These are phyloP conservation scores for Fereydounia khargensis DNA, from an alignment of 1,284 basidiomycete species.

Conservation along the genomic window DNA sequence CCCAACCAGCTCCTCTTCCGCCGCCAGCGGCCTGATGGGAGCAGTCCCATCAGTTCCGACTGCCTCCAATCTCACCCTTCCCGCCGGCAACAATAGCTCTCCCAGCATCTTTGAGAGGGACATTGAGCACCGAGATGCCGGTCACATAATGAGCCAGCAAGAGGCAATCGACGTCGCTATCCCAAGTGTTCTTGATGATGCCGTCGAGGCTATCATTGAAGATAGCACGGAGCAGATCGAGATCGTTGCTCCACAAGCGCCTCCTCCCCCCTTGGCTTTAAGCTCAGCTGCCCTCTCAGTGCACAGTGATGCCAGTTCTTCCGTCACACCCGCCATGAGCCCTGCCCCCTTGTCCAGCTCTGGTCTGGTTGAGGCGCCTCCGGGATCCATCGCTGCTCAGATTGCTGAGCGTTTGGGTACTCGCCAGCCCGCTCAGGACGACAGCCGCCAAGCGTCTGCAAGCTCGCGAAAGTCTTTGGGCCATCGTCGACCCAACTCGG, in stretches of 20 bases:
- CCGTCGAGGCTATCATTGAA: conserved; percentile 50
- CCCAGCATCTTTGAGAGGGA: conserved; percentile 53
- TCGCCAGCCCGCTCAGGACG: conserved; percentile 1
- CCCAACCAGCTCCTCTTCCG: no score
- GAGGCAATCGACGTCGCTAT: conserved; percentile 54
- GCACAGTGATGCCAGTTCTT: conserved; percentile 31
- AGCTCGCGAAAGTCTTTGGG: conserved; percentile 11
- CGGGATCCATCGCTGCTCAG: conserved; percentile 46
- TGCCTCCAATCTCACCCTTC: background rate
- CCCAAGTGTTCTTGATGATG: conserved; percentile 51
- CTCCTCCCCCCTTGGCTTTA: conserved; percentile 32
- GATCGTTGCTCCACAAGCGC: conserved; percentile 45
- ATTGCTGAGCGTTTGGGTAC: conserved; percentile 40
- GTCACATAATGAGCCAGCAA: conserved; percentile 41
- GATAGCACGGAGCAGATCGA: conserved; percentile 45
- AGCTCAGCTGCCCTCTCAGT: conserved; percentile 37
- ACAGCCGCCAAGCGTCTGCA: conserved; percentile 45
- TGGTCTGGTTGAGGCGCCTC: conserved; percentile 35
- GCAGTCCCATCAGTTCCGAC: background rate
- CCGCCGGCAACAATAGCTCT: background rate
- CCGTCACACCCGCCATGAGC: conserved; percentile 1
- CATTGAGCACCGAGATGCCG: conserved; percentile 49
- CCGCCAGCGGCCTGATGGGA: conserved; percentile 13
- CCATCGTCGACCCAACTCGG: background rate
- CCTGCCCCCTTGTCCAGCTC: conserved; percentile 19